phyloP scores from a whole-genome alignment of 1,139 yeast species.

The Scheffersomyces segobiensis region DNA sequence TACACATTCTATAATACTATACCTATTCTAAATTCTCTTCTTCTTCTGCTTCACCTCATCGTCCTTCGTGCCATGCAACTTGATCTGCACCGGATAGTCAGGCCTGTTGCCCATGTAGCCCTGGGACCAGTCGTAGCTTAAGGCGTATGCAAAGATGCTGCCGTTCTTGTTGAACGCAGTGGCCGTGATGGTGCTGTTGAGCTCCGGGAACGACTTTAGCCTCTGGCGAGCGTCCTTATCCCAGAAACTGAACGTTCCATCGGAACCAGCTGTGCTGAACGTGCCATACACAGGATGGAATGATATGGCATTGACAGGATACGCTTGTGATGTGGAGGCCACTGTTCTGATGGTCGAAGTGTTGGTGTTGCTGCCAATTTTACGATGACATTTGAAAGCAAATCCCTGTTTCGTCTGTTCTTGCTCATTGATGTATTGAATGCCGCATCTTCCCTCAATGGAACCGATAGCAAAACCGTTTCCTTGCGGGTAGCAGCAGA shows the following conservation, averaged over 20 bases:
- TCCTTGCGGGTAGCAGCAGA: conserved; percentile 85
- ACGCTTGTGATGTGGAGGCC: conserved; percentile 50
- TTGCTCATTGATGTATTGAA: conserved; percentile 84
- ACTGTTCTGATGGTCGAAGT: conserved; percentile 34
- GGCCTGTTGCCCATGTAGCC: conserved; percentile 80
- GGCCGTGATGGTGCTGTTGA: conserved; percentile 73
- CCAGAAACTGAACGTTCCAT: conserved; percentile 95
- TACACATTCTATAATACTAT: background rate
- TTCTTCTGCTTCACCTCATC: conserved; percentile 84
- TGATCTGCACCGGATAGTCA: conserved; percentile 72
- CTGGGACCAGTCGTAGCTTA: conserved; percentile 93
- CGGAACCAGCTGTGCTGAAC: conserved; percentile 91
- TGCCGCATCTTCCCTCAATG: conserved; percentile 96
- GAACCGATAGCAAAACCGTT: conserved; percentile 93
- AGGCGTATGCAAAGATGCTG: conserved; percentile 83
- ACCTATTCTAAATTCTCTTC: conserved; percentile 24
- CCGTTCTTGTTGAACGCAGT: conserved; percentile 85
- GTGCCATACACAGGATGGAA: conserved; percentile 93
- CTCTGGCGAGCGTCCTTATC: conserved; percentile 92
- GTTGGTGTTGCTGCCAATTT: conserved; percentile 36
- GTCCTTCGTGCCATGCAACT: conserved; percentile 82
- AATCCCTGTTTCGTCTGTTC: conserved; percentile 75
- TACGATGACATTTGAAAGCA: conserved; percentile 93
- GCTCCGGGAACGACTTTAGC: conserved; percentile 73
- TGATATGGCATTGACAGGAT: conserved; percentile 74